These are phyloP conservation scores for Tetrapyrgos nigripes DNA, from an alignment of 1,284 basidiomycete species.

Conservation along the genomic window DNA sequence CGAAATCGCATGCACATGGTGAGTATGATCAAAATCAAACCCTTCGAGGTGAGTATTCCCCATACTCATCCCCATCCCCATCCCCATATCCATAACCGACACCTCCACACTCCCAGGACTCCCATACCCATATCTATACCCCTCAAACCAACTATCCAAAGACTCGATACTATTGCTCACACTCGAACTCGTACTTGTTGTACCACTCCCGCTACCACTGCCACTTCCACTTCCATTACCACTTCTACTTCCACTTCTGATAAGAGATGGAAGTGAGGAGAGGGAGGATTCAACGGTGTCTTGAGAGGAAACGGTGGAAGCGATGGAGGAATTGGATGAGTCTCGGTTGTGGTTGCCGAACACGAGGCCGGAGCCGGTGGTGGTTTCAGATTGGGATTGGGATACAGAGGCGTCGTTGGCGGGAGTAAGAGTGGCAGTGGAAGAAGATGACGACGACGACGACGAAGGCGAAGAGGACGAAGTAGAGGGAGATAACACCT, in stretches of 20 bases:
- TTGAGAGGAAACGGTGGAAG: too few species aligned
- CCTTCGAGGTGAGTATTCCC: not conserved
- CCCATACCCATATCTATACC: not conserved
- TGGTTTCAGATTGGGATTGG: too few species aligned
- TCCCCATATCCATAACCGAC: not conserved
- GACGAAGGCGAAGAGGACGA: not conserved
- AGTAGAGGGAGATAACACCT: conserved; percentile 1
- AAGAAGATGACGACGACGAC: not conserved
- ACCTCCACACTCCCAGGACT: not conserved
- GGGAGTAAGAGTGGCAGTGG: not conserved
- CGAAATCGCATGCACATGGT: not conserved
- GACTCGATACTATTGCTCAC: not conserved
- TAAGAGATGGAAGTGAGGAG: not conserved
- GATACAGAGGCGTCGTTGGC: too few species aligned
- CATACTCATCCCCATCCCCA: not conserved
- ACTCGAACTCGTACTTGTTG: conserved; percentile 1
- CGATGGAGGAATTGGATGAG: not conserved
- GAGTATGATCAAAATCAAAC: not conserved
- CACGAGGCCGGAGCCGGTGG: too few species aligned
- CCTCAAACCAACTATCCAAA: not conserved
- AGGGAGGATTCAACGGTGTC: not conserved
- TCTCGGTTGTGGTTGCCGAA: not conserved
- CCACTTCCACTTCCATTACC: not conserved
- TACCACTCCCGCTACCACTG: too few species aligned
- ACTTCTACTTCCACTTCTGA: not conserved